Evolutionary conservation across 352 stramenopile species (phyloP).

Genomic region (Phytophthora kernoviae): DNA sequence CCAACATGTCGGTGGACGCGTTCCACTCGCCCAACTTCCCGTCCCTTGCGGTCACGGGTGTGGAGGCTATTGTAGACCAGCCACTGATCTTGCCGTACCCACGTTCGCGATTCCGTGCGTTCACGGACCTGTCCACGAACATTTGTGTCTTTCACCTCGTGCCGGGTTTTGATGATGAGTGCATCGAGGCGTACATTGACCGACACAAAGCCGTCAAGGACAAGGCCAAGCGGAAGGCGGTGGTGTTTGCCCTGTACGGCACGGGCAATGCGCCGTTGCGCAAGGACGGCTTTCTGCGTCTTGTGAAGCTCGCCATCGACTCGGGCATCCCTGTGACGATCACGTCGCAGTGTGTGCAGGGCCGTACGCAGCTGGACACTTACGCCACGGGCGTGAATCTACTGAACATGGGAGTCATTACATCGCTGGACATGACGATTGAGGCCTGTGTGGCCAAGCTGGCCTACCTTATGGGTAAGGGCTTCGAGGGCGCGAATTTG

Average conservation of each 20-base stretch:
- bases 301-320: conserved; percentile 82
- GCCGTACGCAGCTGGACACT: conserved; percentile 91
- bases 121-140: conserved; percentile 92
- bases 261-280: conserved; percentile 94
- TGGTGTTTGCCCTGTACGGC: conserved; percentile 96
- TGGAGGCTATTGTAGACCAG: conserved; percentile 92
- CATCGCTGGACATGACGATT: conserved; percentile 95
- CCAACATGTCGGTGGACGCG: conserved; percentile 93
- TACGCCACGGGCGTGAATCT: conserved; percentile 94
- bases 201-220: conserved; percentile 52
- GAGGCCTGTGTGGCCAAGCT: conserved; percentile 95
- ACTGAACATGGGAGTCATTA: conserved; percentile 93
- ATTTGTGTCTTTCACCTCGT: conserved; percentile 93
- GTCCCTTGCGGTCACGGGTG: conserved; percentile 92
- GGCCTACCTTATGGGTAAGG: conserved; percentile 94
- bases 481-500: conserved; percentile 59
- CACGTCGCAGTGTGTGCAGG: conserved; percentile 94
- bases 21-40: conserved; percentile 98
- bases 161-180: conserved; percentile 87
- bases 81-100: conserved; percentile 90
- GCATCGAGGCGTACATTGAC: conserved; percentile 83
- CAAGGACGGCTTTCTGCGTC: conserved; percentile 88
- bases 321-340: conserved; percentile 91
- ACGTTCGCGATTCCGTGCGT: conserved; percentile 85
- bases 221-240: conserved; percentile 44